Percentiles rank a stretch among this genome's conserved stretches.
phyloP scores from a whole-genome alignment of 148 eudicot genomes.

The Rhododendron ovatum region DNA sequence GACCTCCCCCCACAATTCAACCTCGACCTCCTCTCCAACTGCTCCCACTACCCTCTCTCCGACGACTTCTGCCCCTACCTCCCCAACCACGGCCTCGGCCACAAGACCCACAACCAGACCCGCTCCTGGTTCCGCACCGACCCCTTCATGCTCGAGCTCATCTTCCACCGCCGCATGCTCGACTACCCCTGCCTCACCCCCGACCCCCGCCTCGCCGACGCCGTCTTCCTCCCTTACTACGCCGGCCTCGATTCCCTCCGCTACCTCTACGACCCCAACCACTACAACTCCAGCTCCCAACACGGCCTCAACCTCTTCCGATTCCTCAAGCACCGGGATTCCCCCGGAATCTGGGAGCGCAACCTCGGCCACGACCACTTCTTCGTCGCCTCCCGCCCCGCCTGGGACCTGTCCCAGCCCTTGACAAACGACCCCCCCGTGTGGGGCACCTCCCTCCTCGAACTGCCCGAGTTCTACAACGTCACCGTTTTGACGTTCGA shows the following conservation, averaged over 20 bases:
- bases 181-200: constrained; percentile 79
- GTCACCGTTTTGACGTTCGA: constrained; percentile 61
- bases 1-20: constrained; percentile 69
- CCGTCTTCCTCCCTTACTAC: constrained; percentile 73
- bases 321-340: constrained; percentile 18
- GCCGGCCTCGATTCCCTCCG: constrained; percentile 50
- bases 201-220: constrained; percentile 42
- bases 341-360: constrained; percentile 46
- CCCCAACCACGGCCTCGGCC: constrained; percentile 83
- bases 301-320: constrained; percentile 58
- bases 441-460: constrained; percentile 79
- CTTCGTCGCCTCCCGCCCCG: constrained; percentile 57
- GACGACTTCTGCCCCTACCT: constrained; percentile 58
- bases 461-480: constrained; percentile 62
- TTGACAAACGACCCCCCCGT: constrained; percentile 40
- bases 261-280: constrained; percentile 54
- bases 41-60: constrained; percentile 53
- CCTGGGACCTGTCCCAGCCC: constrained; percentile 72
- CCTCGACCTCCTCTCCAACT: constrained; percentile 59
- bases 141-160: constrained; percentile 59
- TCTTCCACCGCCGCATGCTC: constrained; percentile 82
- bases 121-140: constrained; percentile 81
- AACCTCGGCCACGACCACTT: constrained; percentile 65
- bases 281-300: constrained; percentile 33
- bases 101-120: constrained; percentile 64